Base-by-base conservation (phyloP, 192 early-diverging fungal species). In the Coemansia sp. region DNA sequence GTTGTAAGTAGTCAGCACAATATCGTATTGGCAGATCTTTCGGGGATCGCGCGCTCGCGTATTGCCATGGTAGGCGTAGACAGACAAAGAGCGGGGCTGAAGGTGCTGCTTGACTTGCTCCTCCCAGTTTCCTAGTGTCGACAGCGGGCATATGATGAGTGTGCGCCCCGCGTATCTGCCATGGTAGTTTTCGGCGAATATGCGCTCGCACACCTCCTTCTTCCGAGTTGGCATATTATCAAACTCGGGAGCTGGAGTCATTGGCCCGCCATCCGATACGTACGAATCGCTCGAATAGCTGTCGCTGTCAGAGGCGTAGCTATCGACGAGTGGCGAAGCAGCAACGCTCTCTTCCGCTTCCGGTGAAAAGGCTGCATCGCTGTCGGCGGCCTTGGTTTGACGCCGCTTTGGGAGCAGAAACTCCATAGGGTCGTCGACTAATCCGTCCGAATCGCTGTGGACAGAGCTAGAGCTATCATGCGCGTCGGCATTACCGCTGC, bases 1-100 rank as follows among this genome's bases (percentile, higher is more conserved):
- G 59, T 87, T 88, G 70, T 91, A 93, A 4, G 91, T 93, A 8
- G 90, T 91, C 54, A 93, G 70, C 2, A 93, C 91, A 31, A 93
- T 69, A 64, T 91, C 90, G 78, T 87, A 82, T n/a, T 79, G 69
- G 36, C 81, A 84, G 29, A 92, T 64, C 21, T 66, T 62, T 17
- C 70, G 64, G 7, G 87, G 77, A 54, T 87, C 78, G 44, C 69
- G 66, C 16, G 59, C 57, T 4, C 89, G 81, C 41, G 61, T n/a
- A 10, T 66, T 44, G 29, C 90, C 91, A 64, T 93, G 90, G 74
- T 89, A 90, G 5, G 89, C 80, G 19, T 84, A 74, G 11, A 91
- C 79, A 9, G 66, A 70, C 42, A 91, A 57, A 1, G 54, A 21
- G 21, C 74, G 67, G 1, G 69, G 17, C 21, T 60, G 59, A 10